These are phyloP conservation scores for Panus rudis DNA, from an alignment of 768 basidiomycete species.

Conservation along the genomic window DNA sequence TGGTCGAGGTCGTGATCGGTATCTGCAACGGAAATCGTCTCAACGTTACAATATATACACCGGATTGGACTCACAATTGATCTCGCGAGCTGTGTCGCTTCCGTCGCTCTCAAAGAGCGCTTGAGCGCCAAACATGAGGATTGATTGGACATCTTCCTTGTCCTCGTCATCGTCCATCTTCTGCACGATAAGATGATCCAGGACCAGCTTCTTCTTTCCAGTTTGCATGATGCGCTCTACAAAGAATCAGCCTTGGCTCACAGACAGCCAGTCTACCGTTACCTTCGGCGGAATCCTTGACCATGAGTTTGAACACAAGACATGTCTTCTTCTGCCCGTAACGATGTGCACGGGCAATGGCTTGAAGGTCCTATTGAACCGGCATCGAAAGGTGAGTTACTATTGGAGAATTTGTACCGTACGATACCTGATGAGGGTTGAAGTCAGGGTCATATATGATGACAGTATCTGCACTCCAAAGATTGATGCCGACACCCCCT, in stretches of 20 bases:
- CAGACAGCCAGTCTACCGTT: slow-evolving; percentile 23
- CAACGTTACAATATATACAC: not conserved
- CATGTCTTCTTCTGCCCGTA: slow-evolving; percentile 95
- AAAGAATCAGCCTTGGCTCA: not conserved
- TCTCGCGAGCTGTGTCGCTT: slow-evolving; percentile 47
- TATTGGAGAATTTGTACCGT: no score
- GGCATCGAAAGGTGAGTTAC: no score
- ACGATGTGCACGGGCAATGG: slow-evolving; percentile 90
- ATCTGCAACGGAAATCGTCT: slow-evolving; percentile 35
- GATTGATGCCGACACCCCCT: slow-evolving; percentile 90
- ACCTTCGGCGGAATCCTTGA: slow-evolving; percentile 92
- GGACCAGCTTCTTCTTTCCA: slow-evolving; percentile 91
- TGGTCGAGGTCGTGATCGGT: slow-evolving; percentile 77
- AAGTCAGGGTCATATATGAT: slow-evolving; percentile 95
- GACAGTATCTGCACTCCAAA: slow-evolving; percentile 87
- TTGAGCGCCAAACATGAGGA: slow-evolving; percentile 84
- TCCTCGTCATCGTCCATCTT: slow-evolving; percentile 85
- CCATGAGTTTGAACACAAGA: slow-evolving; percentile 93
- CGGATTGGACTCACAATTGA: slow-evolving; percentile 47
- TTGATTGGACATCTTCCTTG: slow-evolving; percentile 78
- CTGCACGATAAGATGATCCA: slow-evolving; percentile 94
- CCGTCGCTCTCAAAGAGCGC: slow-evolving; percentile 69
- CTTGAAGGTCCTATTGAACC: slow-evolving; percentile 76
- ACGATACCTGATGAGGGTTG: slow-evolving; percentile 95
- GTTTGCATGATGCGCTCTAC: slow-evolving; percentile 86